Evolutionary conservation across 768 basidiomycete genomes (phyloP).

Genomic region (Hebeloma cylindrosporum): DNA sequence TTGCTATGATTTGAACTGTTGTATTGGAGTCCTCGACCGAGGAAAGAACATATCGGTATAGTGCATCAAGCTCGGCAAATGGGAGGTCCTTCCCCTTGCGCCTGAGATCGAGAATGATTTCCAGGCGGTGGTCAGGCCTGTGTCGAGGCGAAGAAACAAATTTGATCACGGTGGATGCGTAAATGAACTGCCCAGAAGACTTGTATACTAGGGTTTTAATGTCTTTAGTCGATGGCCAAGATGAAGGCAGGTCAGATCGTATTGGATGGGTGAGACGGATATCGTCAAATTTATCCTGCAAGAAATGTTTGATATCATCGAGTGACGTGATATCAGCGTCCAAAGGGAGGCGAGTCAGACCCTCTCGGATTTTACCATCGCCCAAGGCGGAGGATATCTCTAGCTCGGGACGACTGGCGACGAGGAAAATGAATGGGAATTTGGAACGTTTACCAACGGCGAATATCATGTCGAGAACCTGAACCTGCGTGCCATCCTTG

Average conservation of each 20-base stretch:
- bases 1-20: no score
- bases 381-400: background rate
- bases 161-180: constrained; percentile 2
- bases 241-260: background rate
- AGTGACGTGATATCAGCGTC: background rate
- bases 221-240: background rate
- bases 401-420: constrained; percentile 4
- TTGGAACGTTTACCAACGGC: background rate
- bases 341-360: background rate
- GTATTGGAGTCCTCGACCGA: background rate
- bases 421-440: background rate
- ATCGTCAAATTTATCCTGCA: background rate
- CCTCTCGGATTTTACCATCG: background rate
- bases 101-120: background rate
- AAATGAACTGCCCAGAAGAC: constrained; percentile 10
- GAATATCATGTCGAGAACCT: background rate
- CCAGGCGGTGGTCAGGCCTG: constrained; percentile 7
- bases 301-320: constrained; percentile 1
- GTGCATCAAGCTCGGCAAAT: constrained; percentile 5
- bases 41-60: constrained; percentile 5
- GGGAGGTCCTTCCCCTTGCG: background rate
- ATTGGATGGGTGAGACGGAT: constrained; percentile 2
- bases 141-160: background rate
- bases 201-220: background rate
- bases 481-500: background rate